Conservation (phyloP, 1,139 yeast genomes). For the Pichia inconspicua region DNA sequence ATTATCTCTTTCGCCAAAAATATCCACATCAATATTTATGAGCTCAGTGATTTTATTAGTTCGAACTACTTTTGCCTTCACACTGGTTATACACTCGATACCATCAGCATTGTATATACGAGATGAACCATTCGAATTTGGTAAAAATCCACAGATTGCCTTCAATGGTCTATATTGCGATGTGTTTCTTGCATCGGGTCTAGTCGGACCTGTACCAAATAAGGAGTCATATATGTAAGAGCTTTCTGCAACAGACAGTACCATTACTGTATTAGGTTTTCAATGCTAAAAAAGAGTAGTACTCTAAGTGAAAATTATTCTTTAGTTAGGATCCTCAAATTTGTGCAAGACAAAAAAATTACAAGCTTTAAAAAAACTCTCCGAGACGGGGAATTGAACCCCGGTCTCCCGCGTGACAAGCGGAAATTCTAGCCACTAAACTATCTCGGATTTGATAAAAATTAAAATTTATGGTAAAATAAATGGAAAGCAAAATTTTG, state of each 20-base stretch:
- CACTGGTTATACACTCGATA: conserved; percentile 84
- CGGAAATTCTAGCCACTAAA: conserved; percentile 21
- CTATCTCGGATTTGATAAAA: conserved; percentile 14
- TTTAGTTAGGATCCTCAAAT: not conserved
- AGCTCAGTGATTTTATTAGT: conserved; percentile 35
- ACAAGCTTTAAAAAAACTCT: conserved; percentile 7
- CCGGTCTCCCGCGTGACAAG: conserved; percentile 22
- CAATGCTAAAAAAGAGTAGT: not conserved
- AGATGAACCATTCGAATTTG: conserved; percentile 87
- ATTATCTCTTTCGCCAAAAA: conserved; percentile 64
- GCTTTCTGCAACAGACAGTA: conserved; percentile 79
- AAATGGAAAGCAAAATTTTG: too few species aligned
- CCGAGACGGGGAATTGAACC: conserved; percentile 22
- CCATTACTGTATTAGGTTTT: conserved; percentile 33
- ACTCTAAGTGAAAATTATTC: not conserved
- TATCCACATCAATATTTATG: conserved; percentile 71
- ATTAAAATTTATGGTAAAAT: not conserved
- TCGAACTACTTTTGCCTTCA: conserved; percentile 77
- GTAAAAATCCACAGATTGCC: conserved; percentile 71
- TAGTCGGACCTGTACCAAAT: conserved; percentile 23
- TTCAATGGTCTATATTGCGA: conserved; percentile 81
- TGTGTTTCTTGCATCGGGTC: conserved; percentile 60
- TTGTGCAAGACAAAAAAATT: not conserved
- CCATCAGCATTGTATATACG: conserved; percentile 82
- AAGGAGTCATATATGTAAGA: conserved; percentile 73